A percentile compares a stretch with the other conserved stretches of the same genome.
Evolutionary conservation across 2,329 filamentous ascomycete species (phyloP).

Genomic region (Cladosporium sphaerospermum): DNA sequence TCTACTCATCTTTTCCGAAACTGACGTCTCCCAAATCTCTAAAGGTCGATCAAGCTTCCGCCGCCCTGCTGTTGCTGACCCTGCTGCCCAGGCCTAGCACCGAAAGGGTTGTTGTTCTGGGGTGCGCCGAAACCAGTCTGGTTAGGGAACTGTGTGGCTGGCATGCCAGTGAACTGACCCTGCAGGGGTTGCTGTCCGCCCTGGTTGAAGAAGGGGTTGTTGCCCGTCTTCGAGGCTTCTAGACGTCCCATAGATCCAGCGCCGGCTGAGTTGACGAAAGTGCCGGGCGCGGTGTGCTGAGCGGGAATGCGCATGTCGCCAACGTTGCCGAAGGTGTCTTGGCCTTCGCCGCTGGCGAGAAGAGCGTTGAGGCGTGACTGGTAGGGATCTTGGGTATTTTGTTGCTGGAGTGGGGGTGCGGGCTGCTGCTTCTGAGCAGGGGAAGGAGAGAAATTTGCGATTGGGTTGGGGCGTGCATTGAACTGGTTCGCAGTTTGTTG

Average conservation of each 20-base stretch:
- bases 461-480: slow-evolving; percentile 46
- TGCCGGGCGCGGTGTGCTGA: slow-evolving; percentile 92
- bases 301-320: slow-evolving; percentile 91
- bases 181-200: slow-evolving; percentile 31
- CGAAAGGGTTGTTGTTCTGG: slow-evolving; percentile 49
- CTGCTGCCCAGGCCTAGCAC: slow-evolving; percentile 40
- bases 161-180: slow-evolving; percentile 16
- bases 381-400: slow-evolving; percentile 47
- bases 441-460: slow-evolving; percentile 31
- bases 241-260: slow-evolving; percentile 63
- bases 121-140: slow-evolving; percentile 38
- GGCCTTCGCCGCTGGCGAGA: slow-evolving; percentile 78
- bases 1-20: neutral
- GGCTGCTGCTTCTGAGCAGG: slow-evolving; percentile 44
- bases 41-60: slow-evolving; percentile 57
- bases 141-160: slow-evolving; percentile 40
- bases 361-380: slow-evolving; percentile 76
- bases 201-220: slow-evolving; percentile 83
- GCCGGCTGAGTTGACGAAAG: slow-evolving; percentile 93
- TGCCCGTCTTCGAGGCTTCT: slow-evolving; percentile 62
- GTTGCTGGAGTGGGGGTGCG: slow-evolving; percentile 22
- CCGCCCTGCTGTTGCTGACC: slow-evolving; percentile 33
- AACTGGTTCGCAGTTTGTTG: slow-evolving; percentile 69
- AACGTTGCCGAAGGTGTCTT: slow-evolving; percentile 97
- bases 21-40: neutral